Base-by-base conservation (phyloP, 225 moss, liverwort and hornwort species). In the Bryoerythrophyllum caledonicum region DNA sequence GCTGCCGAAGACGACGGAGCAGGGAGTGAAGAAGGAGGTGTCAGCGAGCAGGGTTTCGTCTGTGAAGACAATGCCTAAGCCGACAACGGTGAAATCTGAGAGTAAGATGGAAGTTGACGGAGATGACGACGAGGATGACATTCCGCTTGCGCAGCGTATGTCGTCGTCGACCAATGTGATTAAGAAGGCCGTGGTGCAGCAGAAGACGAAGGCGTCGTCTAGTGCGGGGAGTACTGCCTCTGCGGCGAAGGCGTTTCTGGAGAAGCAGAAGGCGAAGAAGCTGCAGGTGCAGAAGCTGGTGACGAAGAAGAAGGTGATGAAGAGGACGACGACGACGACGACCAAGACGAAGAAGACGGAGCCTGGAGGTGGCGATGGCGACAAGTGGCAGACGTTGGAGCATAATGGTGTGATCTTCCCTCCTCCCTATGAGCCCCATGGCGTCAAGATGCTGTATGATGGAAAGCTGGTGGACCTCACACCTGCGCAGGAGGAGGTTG, bases 321-420 rank as follows among this genome's bases (percentile, higher is more conserved):
- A 80, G 85, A 76, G 73, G 80, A 84, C 71, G 21, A 91, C 73
- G 46, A 83, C 54, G 66, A 84, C 75, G 34, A 91, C 68, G 70
- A 87, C 74, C 2, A 89, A 75, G 79, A 65, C 65, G 21, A 82
- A 74, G 23, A 85, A 79, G 49, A 78, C 80, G 55, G 83, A 88
- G 80, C 82, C 82, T 68, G 73, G 54, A 1, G 86, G 90, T 72
- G 93, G 94, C 26, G 97, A 94, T 27, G 81, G 87, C 11, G 68
- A 86, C 25, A 99, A 99, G 76, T 94, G 94, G 94, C 83, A 83
- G 10, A 91, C 97, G 0, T 51, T 99, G 46, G 93, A 99, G 85
- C 97, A 99, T 72, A 91, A 77, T 52, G 97, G 97, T 43, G 97
- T 99, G 64, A 93, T 99, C 60, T 99, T 99, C 51, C 97, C 97